These are phyloP conservation scores for Phlebiopsis flavidoalba DNA, from an alignment of 768 basidiomycete genomes.

Conservation along the genomic window DNA sequence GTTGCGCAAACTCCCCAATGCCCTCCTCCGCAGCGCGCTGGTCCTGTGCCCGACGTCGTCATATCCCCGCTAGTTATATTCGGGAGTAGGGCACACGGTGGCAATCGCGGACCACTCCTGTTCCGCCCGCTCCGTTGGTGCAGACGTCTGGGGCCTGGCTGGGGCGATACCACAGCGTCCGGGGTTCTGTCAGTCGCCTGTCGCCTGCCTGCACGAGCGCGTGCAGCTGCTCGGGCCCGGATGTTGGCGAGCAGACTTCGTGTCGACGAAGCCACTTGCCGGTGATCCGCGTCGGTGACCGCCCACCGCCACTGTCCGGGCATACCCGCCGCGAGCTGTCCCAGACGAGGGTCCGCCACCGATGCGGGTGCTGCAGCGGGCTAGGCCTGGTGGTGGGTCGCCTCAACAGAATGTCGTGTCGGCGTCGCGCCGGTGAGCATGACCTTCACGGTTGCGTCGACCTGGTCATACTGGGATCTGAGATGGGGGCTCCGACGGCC, in stretches of 20 bases:
- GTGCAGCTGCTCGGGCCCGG: constrained; percentile 61
- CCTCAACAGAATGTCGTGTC: constrained; percentile 66
- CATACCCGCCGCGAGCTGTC: constrained; percentile 47
- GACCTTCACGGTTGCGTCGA: constrained; percentile 51
- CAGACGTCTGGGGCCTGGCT: background rate
- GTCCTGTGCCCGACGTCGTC: constrained; percentile 18
- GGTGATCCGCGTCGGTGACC: constrained; percentile 26
- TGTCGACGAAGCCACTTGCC: constrained; percentile 10
- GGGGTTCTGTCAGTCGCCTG: constrained; percentile 24
- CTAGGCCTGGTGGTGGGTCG: constrained; percentile 17
- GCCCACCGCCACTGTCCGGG: constrained; percentile 35
- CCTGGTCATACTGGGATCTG: constrained; percentile 64
- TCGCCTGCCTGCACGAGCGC: constrained; percentile 47
- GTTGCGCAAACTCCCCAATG: constrained; percentile 42
- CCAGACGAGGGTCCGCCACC: constrained; percentile 69
- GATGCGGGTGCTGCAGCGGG: constrained; percentile 32
- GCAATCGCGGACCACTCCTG: constrained; percentile 11
- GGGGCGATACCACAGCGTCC: constrained; percentile 1
- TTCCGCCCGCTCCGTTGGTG: constrained; percentile 11
- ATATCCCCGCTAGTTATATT: constrained; percentile 11
- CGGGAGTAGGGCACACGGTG: background rate
- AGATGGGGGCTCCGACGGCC: constrained; percentile 61
- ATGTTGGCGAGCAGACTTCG: constrained; percentile 35
- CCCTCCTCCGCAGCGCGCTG: constrained; percentile 42
- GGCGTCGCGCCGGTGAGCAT: constrained; percentile 70